A percentile compares a stretch with the other conserved stretches of the same genome.
phyloP scores from a whole-genome alignment of 2,329 filamentous ascomycete species.

The Cordyceps farinosa region DNA sequence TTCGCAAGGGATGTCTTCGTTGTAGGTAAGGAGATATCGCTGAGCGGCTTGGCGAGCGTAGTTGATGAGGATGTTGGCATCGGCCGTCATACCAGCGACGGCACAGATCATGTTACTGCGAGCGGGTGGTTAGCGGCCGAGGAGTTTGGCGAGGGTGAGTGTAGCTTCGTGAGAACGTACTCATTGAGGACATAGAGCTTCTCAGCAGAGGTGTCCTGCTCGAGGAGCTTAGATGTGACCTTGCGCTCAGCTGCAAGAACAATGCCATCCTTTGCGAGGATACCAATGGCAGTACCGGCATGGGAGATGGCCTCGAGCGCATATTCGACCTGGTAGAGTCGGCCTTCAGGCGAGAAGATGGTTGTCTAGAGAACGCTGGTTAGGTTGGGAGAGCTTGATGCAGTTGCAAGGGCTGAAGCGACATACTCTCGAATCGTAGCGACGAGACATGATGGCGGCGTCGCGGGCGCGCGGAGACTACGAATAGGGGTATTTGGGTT shows the following conservation, averaged over 20 bases:
- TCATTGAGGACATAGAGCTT: conserved; percentile 99
- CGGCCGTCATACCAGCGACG: conserved; percentile 97
- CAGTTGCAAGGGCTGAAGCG: conserved; percentile 21
- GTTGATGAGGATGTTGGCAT: conserved; percentile 99
- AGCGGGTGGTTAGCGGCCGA: neutral
- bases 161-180: conserved; percentile 49
- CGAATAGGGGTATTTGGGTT: neutral
- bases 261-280: conserved; percentile 96
- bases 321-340: conserved; percentile 99
- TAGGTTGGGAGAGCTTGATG: conserved; percentile 19
- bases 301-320: conserved; percentile 98
- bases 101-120: conserved; percentile 98
- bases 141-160: neutral
- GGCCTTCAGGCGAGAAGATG: conserved; percentile 98
- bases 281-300: conserved; percentile 92
- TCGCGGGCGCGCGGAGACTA: neutral
- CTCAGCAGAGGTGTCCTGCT: conserved; percentile 99
- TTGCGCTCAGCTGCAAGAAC: conserved; percentile 97
- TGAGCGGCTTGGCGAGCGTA: conserved; percentile 96
- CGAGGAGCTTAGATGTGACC: conserved; percentile 97
- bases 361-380: conserved; percentile 65
- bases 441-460: conserved; percentile 71
- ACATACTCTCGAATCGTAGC: conserved; percentile 93
- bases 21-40: conserved; percentile 97
- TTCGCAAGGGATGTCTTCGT: conserved; percentile 99